Percentiles rank a stretch among this genome's conserved stretches.
Evolutionary conservation across 2,329 filamentous ascomycete species (phyloP).

Genomic region (Aspergillus eucalypticola): DNA sequence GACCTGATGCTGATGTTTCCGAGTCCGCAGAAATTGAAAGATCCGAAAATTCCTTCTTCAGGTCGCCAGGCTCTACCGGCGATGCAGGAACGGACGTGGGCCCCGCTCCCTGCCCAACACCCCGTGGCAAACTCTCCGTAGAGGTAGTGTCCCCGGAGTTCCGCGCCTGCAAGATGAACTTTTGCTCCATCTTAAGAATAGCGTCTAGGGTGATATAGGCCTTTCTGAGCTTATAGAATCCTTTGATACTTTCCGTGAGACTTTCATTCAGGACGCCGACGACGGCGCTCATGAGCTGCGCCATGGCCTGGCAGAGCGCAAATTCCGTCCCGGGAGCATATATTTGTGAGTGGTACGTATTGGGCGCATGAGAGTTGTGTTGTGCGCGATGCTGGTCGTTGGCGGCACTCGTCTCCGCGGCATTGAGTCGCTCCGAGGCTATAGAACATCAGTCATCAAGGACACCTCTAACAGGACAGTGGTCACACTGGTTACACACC

Average conservation of each 20-base stretch:
- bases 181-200: conserved; percentile 73
- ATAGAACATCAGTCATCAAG: conserved; percentile 23
- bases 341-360: conserved; percentile 60
- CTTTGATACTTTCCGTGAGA: conserved; percentile 83
- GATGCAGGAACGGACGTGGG: conserved; percentile 20
- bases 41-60: conserved; percentile 26
- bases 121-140: conserved; percentile 4
- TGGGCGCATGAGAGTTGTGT: conserved; percentile 56
- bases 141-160: conserved; percentile 18
- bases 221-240: conserved; percentile 89
- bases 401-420: conserved; percentile 75
- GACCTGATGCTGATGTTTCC: conserved; percentile 19
- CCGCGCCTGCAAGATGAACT: conserved; percentile 50
- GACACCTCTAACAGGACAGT: neutral
- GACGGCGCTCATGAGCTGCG: conserved; percentile 85
- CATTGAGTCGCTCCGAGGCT: conserved; percentile 69
- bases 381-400: conserved; percentile 75
- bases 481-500: conserved; percentile 42
- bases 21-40: conserved; percentile 25
- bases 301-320: conserved; percentile 77
- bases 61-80: conserved; percentile 17
- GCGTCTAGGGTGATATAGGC: conserved; percentile 80
- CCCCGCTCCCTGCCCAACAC: conserved; percentile 1
- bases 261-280: conserved; percentile 90
- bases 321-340: conserved; percentile 87